phyloP scores from a whole-genome alignment of 2,329 filamentous ascomycete genomes.

The Coleophoma crateriformis region DNA sequence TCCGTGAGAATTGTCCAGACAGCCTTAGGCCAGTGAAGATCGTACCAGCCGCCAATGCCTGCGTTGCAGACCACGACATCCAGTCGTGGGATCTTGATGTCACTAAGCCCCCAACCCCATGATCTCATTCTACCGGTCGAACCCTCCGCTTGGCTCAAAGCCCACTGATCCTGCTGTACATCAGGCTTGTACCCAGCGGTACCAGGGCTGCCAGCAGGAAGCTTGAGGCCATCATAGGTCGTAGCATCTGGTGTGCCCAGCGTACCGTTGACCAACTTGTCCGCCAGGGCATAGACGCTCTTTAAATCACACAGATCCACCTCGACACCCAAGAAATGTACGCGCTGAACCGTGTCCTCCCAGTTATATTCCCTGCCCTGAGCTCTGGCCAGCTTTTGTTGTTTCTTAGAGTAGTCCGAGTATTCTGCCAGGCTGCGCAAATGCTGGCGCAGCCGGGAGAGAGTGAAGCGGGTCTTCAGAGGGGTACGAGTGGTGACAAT shows the following conservation, averaged over 20 bases:
- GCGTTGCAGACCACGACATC: slow-evolving; percentile 83
- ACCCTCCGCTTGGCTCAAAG: slow-evolving; percentile 41
- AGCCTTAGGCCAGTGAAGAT: slow-evolving; percentile 64
- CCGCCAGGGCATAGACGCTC: slow-evolving; percentile 33
- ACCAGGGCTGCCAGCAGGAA: slow-evolving; percentile 25
- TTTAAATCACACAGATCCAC: slow-evolving; percentile 56
- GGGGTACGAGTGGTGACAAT: slow-evolving; percentile 77
- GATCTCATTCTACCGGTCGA: slow-evolving; percentile 42
- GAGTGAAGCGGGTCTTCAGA: slow-evolving; percentile 69
- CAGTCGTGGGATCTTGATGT: slow-evolving; percentile 59
- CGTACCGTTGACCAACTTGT: slow-evolving; percentile 24
- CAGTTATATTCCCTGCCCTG: slow-evolving; percentile 43
- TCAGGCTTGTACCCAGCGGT: slow-evolving; percentile 19
- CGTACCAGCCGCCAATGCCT: slow-evolving; percentile 80
- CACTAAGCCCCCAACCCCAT: slow-evolving; percentile 27
- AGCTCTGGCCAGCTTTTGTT: slow-evolving; percentile 42
- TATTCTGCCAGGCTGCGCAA: slow-evolving; percentile 39
- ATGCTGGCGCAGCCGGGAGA: slow-evolving; percentile 57
- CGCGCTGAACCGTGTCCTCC: slow-evolving; percentile 38
- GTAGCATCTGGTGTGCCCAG: slow-evolving; percentile 26
- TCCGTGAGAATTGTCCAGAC: slow-evolving; percentile 50
- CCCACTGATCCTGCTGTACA: slow-evolving; percentile 22
- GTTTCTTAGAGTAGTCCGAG: slow-evolving; percentile 43
- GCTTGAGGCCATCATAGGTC: slow-evolving; percentile 20
- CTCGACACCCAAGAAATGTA: slow-evolving; percentile 54